These are phyloP conservation scores for Debaryomycetaceae sp. DNA, from an alignment of 1,139 yeast genomes.

Conservation along the genomic window DNA sequence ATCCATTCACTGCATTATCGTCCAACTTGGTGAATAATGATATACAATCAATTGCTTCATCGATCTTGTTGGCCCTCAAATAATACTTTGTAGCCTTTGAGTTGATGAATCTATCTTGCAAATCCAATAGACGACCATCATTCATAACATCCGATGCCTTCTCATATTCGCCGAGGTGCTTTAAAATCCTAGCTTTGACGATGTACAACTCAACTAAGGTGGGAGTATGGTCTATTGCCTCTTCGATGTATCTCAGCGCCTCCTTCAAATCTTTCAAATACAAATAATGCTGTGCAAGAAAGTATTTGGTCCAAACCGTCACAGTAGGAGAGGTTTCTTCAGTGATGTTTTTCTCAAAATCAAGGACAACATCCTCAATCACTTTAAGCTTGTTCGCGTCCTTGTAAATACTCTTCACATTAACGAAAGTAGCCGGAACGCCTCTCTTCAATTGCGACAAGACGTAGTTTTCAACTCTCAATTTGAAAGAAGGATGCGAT, in stretches of 20 bases:
- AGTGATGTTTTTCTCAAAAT: slow-evolving; percentile 35
- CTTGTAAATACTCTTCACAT: slow-evolving; percentile 75
- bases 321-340: slow-evolving; percentile 46
- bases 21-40: slow-evolving; percentile 86
- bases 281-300: slow-evolving; percentile 77
- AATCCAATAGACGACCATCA: slow-evolving; percentile 70
- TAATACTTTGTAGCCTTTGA: slow-evolving; percentile 83
- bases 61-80: slow-evolving; percentile 73
- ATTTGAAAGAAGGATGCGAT: slow-evolving; percentile 39
- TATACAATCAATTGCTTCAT: slow-evolving; percentile 70
- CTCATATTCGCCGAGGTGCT: slow-evolving; percentile 59
- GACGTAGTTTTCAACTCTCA: slow-evolving; percentile 51
- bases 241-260: slow-evolving; percentile 57
- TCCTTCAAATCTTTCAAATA: slow-evolving; percentile 46
- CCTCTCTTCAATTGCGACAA: slow-evolving; percentile 66
- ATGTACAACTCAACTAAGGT: slow-evolving; percentile 80
- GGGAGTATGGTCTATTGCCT: slow-evolving; percentile 72
- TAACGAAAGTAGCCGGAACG: slow-evolving; percentile 87
- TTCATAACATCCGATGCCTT: slow-evolving; percentile 68
- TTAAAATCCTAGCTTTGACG: slow-evolving; percentile 74
- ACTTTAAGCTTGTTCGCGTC: slow-evolving; percentile 43
- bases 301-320: slow-evolving; percentile 74
- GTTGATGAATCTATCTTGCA: slow-evolving; percentile 89
- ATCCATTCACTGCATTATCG: slow-evolving; percentile 67
- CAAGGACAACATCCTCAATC: slow-evolving; percentile 53